phyloP scores from a whole-genome alignment of 2,329 filamentous ascomycete species.

The Aspergillus sergii region DNA sequence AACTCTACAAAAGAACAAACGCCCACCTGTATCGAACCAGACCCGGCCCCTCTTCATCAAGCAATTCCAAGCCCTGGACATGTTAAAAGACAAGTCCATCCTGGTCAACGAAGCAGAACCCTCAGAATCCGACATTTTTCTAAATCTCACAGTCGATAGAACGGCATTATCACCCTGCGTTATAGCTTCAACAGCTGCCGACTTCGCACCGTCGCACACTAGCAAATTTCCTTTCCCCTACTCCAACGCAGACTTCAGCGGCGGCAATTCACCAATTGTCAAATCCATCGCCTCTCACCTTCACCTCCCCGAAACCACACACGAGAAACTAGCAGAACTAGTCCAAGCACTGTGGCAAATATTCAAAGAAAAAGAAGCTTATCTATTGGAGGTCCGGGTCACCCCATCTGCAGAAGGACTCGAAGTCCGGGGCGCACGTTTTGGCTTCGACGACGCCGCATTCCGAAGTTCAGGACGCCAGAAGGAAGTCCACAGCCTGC shows the following conservation, averaged over 20 bases:
- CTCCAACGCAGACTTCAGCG: conserved; percentile 47
- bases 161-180: conserved; percentile 65
- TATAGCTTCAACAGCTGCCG: conserved; percentile 58
- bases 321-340: conserved; percentile 51
- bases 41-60: conserved; percentile 59
- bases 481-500: conserved; percentile 59
- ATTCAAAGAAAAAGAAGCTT: conserved; percentile 67
- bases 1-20: conserved; percentile 7
- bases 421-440: conserved; percentile 56
- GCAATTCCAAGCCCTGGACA: conserved; percentile 55
- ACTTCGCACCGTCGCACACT: conserved; percentile 48
- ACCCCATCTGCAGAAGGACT: conserved; percentile 49
- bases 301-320: conserved; percentile 52
- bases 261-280: conserved; percentile 45
- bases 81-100: conserved; percentile 58
- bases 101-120: conserved; percentile 42
- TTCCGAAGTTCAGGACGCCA: conserved; percentile 66
- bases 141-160: conserved; percentile 69
- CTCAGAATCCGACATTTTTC: conserved; percentile 48
- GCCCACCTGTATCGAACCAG: conserved; percentile 33
- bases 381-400: conserved; percentile 59
- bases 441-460: conserved; percentile 72
- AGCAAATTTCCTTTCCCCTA: conserved; percentile 67
- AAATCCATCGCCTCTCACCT: conserved; percentile 50
- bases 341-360: conserved; percentile 60